Base-by-base conservation (phyloP, 75 land plant species). In the Ceratopteris richardii region DNA sequence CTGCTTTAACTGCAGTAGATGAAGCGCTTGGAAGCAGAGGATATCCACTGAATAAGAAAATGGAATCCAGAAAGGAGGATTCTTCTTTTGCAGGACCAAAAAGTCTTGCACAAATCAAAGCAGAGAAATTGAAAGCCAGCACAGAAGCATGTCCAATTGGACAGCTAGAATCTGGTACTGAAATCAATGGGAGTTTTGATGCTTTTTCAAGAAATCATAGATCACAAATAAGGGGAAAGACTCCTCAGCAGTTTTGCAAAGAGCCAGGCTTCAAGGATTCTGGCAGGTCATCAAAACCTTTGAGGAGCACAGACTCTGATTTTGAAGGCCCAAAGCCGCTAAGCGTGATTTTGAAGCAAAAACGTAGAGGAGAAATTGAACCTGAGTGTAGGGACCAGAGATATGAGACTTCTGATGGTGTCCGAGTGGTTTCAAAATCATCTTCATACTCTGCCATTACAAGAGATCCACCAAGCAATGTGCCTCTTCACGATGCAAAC, bases 91-190 rank as follows among this genome's bases (percentile, higher is more conserved):
- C 71, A 44, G 76, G 70, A 23, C 85, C 85, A 23, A 82, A 82
- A 57, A 82, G 66, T 30, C 67, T 82, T 44, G 72, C 75, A 53
- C 79, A 82, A 65, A 73, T 82, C 31, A 69, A 66, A 58, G 73
- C 79, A 23, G 72, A 66, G 43, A 82, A 82, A 58, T 22, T n/a
- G 30, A 41, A 43, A 61, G 75, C 64, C 9, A 31, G 26, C 25
- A 50, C 54, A 22, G 30, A 29, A 51, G 67, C 44, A 13, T 36
- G 26, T 41, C 24, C 47, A 19, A 25, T n/a, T 21, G 25, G 41
- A 19, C 24, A 52, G 29, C 24, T 24, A 24, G 13, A 33, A 30
- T 20, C 2, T 27, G 16, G 58, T 33, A 24, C 40, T 18, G 57
- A 28, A 20, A 3, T 3, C 37, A 33, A 33, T 33, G 37, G 37